Evolutionary conservation across 148 eudicot genomes (phyloP).

Genomic region (Silene latifolia): DNA sequence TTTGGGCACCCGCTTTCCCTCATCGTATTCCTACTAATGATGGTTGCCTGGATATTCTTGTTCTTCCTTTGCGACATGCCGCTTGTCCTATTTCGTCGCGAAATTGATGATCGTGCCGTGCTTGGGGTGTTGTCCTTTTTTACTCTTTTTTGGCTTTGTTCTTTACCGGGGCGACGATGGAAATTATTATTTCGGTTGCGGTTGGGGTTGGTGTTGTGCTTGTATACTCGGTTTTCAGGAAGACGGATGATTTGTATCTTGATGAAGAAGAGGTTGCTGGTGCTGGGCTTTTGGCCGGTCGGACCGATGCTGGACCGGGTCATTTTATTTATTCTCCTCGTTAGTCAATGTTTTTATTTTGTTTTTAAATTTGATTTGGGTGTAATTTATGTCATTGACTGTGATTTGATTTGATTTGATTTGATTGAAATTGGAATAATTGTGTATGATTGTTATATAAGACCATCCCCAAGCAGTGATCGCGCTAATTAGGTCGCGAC

Average conservation of each 20-base stretch:
- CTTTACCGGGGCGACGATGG: constrained; percentile 45
- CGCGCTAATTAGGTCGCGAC: too few relatives aligned
- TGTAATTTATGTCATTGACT: neutral
- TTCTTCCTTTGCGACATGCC: constrained; percentile 78
- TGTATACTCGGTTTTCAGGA: constrained; percentile 53
- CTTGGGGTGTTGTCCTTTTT: constrained; percentile 37
- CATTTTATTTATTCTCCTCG: constrained; percentile 13
- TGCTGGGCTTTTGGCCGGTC: constrained; percentile 33
- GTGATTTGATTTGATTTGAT: neutral
- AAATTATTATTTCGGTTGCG: constrained; percentile 40
- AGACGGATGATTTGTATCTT: constrained; percentile 50
- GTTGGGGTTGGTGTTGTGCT: constrained; percentile 38
- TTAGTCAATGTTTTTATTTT: neutral
- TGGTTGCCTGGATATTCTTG: constrained; percentile 66
- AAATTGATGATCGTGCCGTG: constrained; percentile 44
- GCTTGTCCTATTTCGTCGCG: constrained; percentile 36
- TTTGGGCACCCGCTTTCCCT: constrained; percentile 84
- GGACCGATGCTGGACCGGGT: neutral
- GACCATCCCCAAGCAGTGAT: too few relatives aligned
- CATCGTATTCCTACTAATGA: constrained; percentile 50
- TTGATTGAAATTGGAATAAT: too few relatives aligned
- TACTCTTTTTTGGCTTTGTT: constrained; percentile 49
- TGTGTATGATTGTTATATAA: too few relatives aligned
- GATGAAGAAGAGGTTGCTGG: constrained; percentile 52
- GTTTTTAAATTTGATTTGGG: neutral